Percentiles rank a stretch among this genome's conserved stretches.
phyloP scores from a whole-genome alignment of 139 green algal species.

The Mesostigma viride region DNA sequence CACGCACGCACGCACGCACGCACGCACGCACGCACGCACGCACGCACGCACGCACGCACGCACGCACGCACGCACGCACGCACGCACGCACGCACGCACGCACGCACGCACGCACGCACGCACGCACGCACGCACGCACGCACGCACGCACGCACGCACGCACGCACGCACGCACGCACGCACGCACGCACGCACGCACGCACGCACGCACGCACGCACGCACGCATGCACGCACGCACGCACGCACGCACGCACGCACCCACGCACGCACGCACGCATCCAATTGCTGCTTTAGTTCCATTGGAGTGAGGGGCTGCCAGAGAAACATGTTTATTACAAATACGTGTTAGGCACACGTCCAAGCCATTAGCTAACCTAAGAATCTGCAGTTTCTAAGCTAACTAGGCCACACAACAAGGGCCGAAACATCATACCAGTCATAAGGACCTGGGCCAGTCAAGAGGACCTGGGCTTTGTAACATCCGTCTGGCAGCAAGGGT shows the following conservation, averaged over 20 bases:
- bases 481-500: too few species aligned
- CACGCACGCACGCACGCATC: background rate
- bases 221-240: background rate
- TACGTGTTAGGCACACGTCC: too few species aligned
- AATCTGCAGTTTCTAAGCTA: too few species aligned
- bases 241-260: background rate
- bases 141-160: slow-evolving; percentile 8
- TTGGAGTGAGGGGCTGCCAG: too few species aligned
- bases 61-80: slow-evolving; percentile 11
- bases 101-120: slow-evolving; percentile 4
- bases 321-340: too few species aligned
- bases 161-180: slow-evolving; percentile 11
- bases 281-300: too few species aligned
- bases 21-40: background rate
- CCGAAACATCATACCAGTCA: too few species aligned
- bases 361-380: too few species aligned
- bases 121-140: background rate
- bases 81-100: slow-evolving; percentile 8
- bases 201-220: slow-evolving; percentile 2
- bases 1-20: slow-evolving; percentile 7
- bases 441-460: too few species aligned
- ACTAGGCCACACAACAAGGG: too few species aligned
- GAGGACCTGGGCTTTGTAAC: too few species aligned
- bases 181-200: too few species aligned
- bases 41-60: background rate